Conservation (phyloP, 371 early-diverging fungal species). For the Choanephora cucurbitarum region DNA sequence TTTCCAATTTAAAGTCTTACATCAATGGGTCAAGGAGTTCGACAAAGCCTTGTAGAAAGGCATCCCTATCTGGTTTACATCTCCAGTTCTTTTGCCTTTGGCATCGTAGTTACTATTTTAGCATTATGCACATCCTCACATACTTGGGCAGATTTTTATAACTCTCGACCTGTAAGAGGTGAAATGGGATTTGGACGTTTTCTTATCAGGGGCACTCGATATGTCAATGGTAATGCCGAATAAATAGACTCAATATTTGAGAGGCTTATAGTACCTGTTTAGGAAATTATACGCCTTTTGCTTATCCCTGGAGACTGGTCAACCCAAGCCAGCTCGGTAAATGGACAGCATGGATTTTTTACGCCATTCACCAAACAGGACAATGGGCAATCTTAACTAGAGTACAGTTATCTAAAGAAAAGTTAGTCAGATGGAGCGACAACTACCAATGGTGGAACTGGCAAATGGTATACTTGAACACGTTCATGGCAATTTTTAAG, state of each 20-base stretch:
- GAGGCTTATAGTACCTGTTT: too few relatives aligned
- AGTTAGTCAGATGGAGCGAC: conserved; percentile 25
- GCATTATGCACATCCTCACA: conserved; percentile 22
- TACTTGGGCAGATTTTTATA: conserved; percentile 37
- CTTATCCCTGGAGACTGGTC: conserved; percentile 41
- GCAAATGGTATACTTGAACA: conserved; percentile 45
- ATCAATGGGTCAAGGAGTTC: not conserved
- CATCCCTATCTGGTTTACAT: conserved; percentile 9
- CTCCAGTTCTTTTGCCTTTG: conserved; percentile 18
- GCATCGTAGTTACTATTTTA: conserved; percentile 12
- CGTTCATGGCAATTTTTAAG: conserved; percentile 36
- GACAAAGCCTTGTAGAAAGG: not conserved
- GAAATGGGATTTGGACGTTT: conserved; percentile 48
- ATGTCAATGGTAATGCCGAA: conserved; percentile 36
- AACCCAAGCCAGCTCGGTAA: conserved; percentile 24
- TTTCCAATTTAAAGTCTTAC: too few relatives aligned
- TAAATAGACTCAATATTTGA: too few relatives aligned
- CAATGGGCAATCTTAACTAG: conserved; percentile 39
- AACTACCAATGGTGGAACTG: conserved; percentile 48
- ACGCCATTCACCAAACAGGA: conserved; percentile 36
- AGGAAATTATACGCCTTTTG: conserved; percentile 46
- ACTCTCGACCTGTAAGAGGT: conserved; percentile 39
- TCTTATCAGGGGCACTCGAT: conserved; percentile 39
- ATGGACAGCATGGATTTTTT: conserved; percentile 33
- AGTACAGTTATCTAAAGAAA: conserved; percentile 24